Evolutionary conservation across 257 asterid genomes (phyloP).

Genomic region (Solanum pennellii): DNA sequence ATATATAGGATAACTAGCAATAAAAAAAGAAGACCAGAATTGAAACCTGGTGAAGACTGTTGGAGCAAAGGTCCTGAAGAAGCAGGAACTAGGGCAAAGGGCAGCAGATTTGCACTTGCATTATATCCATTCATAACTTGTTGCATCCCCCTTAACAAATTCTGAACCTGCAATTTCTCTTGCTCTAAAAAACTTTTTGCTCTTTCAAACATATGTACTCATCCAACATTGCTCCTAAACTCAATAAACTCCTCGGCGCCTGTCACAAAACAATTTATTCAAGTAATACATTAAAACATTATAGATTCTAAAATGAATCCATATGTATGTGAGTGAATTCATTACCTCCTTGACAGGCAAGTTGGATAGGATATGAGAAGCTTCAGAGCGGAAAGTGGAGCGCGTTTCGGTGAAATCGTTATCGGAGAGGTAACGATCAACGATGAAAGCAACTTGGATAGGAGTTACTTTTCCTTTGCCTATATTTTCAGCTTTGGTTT

Average conservation of each 20-base stretch:
- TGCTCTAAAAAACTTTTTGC: slow-evolving; percentile 63
- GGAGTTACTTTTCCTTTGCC: slow-evolving; percentile 89
- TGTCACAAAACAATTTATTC: not conserved
- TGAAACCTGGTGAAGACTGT: not conserved
- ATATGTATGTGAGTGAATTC: not conserved
- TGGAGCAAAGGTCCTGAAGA: not conserved
- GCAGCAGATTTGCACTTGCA: slow-evolving; percentile 7
- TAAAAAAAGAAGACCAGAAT: not conserved
- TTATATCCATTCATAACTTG: slow-evolving; percentile 58
- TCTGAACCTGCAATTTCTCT: slow-evolving; percentile 57
- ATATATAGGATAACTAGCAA: not conserved
- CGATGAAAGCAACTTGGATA: slow-evolving; percentile 80
- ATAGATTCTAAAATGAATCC: not conserved
- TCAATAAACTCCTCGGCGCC: slow-evolving; percentile 80
- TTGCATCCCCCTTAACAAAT: slow-evolving; percentile 70
- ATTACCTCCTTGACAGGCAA: slow-evolving; percentile 66
- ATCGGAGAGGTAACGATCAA: slow-evolving; percentile 79
- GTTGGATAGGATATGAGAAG: slow-evolving; percentile 59
- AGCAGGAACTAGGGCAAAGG: slow-evolving; percentile 19
- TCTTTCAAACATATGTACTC: slow-evolving; percentile 81
- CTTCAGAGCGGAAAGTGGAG: slow-evolving; percentile 69
- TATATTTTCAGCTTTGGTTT: slow-evolving; percentile 20
- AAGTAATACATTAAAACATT: not conserved
- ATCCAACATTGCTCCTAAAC: slow-evolving; percentile 68
- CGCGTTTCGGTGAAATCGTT: slow-evolving; percentile 41